Base-by-base conservation (phyloP, 306 rosid genomes). In the Casuarina equisetifolia region DNA sequence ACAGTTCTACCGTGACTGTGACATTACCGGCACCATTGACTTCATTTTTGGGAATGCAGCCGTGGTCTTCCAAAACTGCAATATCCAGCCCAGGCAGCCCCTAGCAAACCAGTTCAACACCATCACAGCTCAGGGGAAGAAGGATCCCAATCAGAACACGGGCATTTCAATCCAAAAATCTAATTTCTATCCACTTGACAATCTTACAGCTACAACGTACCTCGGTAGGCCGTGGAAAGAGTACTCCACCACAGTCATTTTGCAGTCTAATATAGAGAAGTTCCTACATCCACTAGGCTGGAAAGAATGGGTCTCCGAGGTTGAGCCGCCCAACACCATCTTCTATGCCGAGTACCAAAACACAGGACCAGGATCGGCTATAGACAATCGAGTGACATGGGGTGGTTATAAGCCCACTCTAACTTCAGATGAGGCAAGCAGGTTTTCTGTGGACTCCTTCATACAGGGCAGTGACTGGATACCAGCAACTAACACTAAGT, bases 191-290 rank as follows among this genome's bases (percentile, higher is more conserved):
- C 66, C 97, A 13, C 20, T 64, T 0, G 88, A 70, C 16, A 85
- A 72, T 71, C 88, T 90, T 72, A 62, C 78, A 2, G 95, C 93
- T 39, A 75, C 73, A 1, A 92, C 97, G 2, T 94, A 83, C 82
- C 91, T 94, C 75, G 98, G 97, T 2, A 85, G 98, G 84, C 98
- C 98, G 40, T 94, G 98, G 98, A 92, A 94, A 77, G 84, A 88
- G 1, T 94, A 43, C 82, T 89, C 97, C 36, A 92, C 98, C 15
- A 89, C 93, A 3, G 81, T 94, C 9, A 62, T 94, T 16, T 84
- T 92, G 97, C 84, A 88, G 67, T 83, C 97, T 16, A 61, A 74
- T 0, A 88, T 94, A 74, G 97, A 86, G 4, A 17, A 82, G 16
- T 87, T 92, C 80, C 70, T 92, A 85, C 81, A 87, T 73, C 86